A percentile compares a stretch with the other conserved stretches of the same genome.
These are phyloP conservation scores for Agaricus subrufescens DNA, from an alignment of 768 basidiomycete species.

Conservation along the genomic window DNA sequence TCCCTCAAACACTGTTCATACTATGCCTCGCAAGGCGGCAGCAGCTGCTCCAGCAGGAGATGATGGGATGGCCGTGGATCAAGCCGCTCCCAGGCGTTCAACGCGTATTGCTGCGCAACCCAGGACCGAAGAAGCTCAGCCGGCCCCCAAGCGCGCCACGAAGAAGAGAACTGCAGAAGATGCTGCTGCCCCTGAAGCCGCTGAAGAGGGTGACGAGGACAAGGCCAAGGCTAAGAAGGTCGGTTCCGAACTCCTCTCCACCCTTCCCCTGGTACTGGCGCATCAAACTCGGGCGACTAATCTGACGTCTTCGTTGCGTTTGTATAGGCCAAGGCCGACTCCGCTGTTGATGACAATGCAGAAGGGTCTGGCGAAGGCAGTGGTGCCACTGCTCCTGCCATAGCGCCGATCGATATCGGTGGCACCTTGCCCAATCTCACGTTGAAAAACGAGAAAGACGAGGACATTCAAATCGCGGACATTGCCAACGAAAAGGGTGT, in stretches of 20 bases:
- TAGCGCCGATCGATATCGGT: constrained; percentile 59
- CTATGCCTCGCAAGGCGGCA: constrained; percentile 27
- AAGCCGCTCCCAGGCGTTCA: constrained; percentile 46
- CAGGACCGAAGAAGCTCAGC: constrained; percentile 27
- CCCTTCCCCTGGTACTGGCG: not conserved
- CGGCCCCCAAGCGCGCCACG: constrained; percentile 22
- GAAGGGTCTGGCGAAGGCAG: constrained; percentile 21
- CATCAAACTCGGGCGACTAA: not conserved
- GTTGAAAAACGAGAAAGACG: constrained; percentile 82
- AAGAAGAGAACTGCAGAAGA: constrained; percentile 39
- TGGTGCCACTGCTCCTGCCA: constrained; percentile 16
- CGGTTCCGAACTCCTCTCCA: not conserved
- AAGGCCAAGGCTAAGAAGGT: constrained; percentile 36
- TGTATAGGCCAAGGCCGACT: constrained; percentile 29
- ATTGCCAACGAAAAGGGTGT: constrained; percentile 69
- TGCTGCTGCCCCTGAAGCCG: not conserved
- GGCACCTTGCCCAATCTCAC: constrained; percentile 68
- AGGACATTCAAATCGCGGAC: constrained; percentile 65
- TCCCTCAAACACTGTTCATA: not conserved
- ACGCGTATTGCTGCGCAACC: constrained; percentile 49
- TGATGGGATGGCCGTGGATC: constrained; percentile 21
- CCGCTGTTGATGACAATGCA: constrained; percentile 5
- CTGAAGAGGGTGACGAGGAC: constrained; percentile 21
- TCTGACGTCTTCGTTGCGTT: constrained; percentile 1
- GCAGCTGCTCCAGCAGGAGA: constrained; percentile 16